A percentile compares a stretch with the other conserved stretches of the same genome.
Evolutionary conservation across 441 rosid species (phyloP).

Genomic region (Brassica hybrid): DNA sequence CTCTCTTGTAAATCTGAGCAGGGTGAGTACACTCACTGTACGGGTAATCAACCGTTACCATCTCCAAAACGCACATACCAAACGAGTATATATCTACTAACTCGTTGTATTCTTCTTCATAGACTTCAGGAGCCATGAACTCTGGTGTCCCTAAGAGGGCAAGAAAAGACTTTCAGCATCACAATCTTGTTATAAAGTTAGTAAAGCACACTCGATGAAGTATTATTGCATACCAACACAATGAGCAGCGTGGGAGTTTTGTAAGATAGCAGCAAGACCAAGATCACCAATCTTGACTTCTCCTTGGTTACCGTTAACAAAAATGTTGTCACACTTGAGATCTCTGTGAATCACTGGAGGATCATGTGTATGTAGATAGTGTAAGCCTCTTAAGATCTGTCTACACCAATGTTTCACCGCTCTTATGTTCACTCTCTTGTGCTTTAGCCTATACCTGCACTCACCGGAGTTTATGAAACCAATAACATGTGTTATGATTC

Average conservation of each 20-base stretch:
- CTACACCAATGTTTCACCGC: constrained; percentile 98
- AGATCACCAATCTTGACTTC: constrained; percentile 98
- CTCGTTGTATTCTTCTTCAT: constrained; percentile 87
- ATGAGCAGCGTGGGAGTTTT: constrained; percentile 82
- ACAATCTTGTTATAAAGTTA: not conserved
- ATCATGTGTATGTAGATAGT: constrained; percentile 82
- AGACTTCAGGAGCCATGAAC: constrained; percentile 98
- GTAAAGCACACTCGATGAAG: constrained; percentile 34
- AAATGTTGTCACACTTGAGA: constrained; percentile 94
- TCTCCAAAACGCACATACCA: constrained; percentile 93
- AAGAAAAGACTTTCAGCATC: not conserved
- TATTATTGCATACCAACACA: constrained; percentile 78
- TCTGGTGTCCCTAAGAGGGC: constrained; percentile 78
- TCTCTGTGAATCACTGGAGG: constrained; percentile 97
- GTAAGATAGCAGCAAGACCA: constrained; percentile 88
- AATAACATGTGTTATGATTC: not conserved
- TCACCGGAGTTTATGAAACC: not conserved
- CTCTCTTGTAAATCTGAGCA: constrained; percentile 96
- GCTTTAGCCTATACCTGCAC: constrained; percentile 78
- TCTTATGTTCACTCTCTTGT: constrained; percentile 84
- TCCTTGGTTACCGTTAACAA: constrained; percentile 92
- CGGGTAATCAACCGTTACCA: constrained; percentile 93
- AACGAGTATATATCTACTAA: constrained; percentile 92
- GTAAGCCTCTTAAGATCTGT: constrained; percentile 88
- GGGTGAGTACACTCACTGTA: constrained; percentile 89